Base-by-base conservation (phyloP, 306 rosid species). In the Neltuma alba region DNA sequence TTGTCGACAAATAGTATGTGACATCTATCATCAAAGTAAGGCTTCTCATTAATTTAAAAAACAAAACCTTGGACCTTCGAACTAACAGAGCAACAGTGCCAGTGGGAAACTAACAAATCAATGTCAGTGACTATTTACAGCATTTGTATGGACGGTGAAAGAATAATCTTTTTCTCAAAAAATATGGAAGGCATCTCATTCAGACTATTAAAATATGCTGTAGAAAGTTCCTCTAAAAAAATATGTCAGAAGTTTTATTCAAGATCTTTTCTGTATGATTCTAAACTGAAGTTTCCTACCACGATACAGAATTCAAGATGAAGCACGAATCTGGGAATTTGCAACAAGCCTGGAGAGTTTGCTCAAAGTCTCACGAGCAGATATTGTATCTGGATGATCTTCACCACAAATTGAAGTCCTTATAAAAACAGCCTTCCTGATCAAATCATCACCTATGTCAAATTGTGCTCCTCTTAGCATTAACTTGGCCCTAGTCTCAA, bases 391-490 rank as follows among this genome's bases (percentile, higher is more conserved):
- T 0, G 92, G 93, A 77, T 93, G 98, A 85, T 89, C 88, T 75
- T 93, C 97, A 30, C 98, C 98, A 72, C 91, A 90, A 54, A 93
- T 87, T 34, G 98, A 91, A 81, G 90, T 89, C 81, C 98, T 90
- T 68, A 93, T 91, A 61, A 90, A 93, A 72, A 93, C 70, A 31
- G 95, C 86, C 89, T 91, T 93, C 87, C 97, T 81, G 44, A 93
- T 91, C 12, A 93, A 89, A 85, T 91, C 95, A 70, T 91, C 97
- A 20, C 88, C 93, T 14, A 91, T 85, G 41, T 93, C 98, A 64
- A 91, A 93, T 27, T 89, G 97, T 70, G 88, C 97, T 27, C 98
- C 98, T 86, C 97, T 88, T 57, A 93, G 84, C 98, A 93, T 91
- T 37, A 93, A 87, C 83, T 92, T 91, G 38, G 98, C 94, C 71